Conservation (phyloP, 2,329 filamentous ascomycete species). For the Alternaria brassicicola region DNA sequence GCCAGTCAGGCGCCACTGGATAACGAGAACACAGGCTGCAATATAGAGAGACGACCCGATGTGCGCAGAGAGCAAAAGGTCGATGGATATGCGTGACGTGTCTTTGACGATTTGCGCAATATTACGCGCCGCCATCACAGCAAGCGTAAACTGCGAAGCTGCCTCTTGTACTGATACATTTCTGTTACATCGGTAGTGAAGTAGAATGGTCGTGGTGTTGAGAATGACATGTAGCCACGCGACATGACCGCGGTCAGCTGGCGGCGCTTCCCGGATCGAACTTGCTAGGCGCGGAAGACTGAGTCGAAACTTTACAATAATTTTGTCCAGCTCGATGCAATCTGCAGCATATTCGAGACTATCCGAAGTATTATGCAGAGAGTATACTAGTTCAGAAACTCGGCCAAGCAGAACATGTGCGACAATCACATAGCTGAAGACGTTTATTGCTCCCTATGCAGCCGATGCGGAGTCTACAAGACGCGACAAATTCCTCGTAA, state of each 20-base stretch:
- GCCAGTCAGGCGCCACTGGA: constrained; percentile 34
- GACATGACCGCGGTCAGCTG: constrained; percentile 25
- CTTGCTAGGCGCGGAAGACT: constrained; percentile 33
- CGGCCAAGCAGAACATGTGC: constrained; percentile 40
- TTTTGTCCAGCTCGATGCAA: constrained; percentile 32
- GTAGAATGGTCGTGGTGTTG: constrained; percentile 31
- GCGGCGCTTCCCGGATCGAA: constrained; percentile 28
- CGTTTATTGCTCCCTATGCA: constrained; percentile 20
- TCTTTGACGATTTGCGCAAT: constrained; percentile 37
- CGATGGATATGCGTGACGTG: constrained; percentile 31
- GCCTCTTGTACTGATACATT: background rate
- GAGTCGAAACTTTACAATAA: constrained; percentile 35
- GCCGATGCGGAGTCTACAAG: constrained; percentile 20
- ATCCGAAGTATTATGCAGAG: constrained; percentile 31
- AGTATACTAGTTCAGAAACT: constrained; percentile 34
- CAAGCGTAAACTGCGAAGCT: constrained; percentile 16
- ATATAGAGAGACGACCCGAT: constrained; percentile 32
- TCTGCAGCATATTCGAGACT: constrained; percentile 31
- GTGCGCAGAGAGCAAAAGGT: constrained; percentile 34
- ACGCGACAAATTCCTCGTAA: constrained; percentile 30
- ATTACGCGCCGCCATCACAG: constrained; percentile 35
- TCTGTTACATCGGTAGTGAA: constrained; percentile 28
- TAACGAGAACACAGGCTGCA: constrained; percentile 32
- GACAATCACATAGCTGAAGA: constrained; percentile 32
- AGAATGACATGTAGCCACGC: constrained; percentile 37